Percentiles rank a stretch among this genome's conserved stretches.
phyloP scores from a whole-genome alignment of 2,329 filamentous ascomycete genomes.

The Podosphaera aphanis region DNA sequence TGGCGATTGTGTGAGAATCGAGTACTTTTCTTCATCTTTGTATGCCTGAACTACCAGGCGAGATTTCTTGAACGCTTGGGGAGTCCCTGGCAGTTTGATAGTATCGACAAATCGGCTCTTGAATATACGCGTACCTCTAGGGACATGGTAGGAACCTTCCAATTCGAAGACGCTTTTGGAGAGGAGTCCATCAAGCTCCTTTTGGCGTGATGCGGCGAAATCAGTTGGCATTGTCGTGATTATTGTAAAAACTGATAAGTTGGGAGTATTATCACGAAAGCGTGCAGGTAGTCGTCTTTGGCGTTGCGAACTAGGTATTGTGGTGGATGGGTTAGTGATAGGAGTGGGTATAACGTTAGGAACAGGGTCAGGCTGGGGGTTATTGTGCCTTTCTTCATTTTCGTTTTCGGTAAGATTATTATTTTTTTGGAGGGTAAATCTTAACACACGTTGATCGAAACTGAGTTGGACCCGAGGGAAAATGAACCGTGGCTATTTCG shows the following conservation, averaged over 20 bases:
- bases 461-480: background rate
- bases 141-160: background rate
- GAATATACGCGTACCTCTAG: background rate
- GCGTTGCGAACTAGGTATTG: background rate
- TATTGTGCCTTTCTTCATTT: background rate
- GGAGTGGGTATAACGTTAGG: no score
- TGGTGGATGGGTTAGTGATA: background rate
- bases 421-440: background rate
- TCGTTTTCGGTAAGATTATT: background rate
- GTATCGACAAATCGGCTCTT: background rate
- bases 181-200: background rate
- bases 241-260: background rate
- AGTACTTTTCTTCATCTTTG: background rate
- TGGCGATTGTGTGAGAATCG: background rate
- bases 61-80: background rate
- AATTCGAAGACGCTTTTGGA: background rate
- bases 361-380: no score
- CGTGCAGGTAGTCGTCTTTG: background rate
- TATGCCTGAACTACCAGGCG: background rate
- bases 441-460: slow-evolving; percentile 1
- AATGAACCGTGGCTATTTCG: background rate
- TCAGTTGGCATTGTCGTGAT: background rate
- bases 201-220: background rate
- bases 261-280: background rate
- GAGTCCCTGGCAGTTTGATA: background rate